Evolutionary conservation across 768 basidiomycete genomes (phyloP).

Genomic region (Termitomyces sp.): DNA sequence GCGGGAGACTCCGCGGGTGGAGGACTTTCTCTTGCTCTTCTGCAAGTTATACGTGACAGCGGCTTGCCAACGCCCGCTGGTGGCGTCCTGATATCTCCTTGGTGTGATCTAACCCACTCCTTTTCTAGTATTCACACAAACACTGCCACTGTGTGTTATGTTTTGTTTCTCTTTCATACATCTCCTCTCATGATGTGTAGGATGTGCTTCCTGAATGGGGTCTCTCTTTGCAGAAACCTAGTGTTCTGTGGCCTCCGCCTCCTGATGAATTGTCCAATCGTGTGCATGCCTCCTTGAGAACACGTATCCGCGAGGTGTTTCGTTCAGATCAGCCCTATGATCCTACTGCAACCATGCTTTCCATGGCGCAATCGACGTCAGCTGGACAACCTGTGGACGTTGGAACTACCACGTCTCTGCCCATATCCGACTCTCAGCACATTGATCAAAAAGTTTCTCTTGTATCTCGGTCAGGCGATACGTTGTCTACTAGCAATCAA

Average conservation of each 20-base stretch:
- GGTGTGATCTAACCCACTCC: constrained; percentile 89
- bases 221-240: constrained; percentile 73
- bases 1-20: constrained; percentile 95
- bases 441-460: constrained; percentile 41
- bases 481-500: constrained; percentile 54
- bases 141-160: constrained; percentile 61
- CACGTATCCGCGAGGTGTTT: constrained; percentile 54
- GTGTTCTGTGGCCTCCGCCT: constrained; percentile 73
- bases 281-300: constrained; percentile 55
- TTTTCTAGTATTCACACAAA: constrained; percentile 87
- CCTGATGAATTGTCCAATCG: constrained; percentile 52
- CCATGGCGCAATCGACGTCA: constrained; percentile 15
- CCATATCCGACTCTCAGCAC: constrained; percentile 26
- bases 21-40: constrained; percentile 73
- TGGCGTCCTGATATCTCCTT: constrained; percentile 85
- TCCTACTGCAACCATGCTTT: constrained; percentile 16
- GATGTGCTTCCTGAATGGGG: constrained; percentile 79
- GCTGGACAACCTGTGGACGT: constrained; percentile 36
- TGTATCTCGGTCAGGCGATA: constrained; percentile 42
- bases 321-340: constrained; percentile 21
- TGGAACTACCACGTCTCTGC: constrained; percentile 41
- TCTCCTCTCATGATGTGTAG: constrained; percentile 26
- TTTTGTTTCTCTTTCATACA: not conserved
- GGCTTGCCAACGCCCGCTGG: constrained; percentile 83
- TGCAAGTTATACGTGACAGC: constrained; percentile 83